phyloP scores from a whole-genome alignment of 2,329 filamentous ascomycete species.

The Xylaria sp. region DNA sequence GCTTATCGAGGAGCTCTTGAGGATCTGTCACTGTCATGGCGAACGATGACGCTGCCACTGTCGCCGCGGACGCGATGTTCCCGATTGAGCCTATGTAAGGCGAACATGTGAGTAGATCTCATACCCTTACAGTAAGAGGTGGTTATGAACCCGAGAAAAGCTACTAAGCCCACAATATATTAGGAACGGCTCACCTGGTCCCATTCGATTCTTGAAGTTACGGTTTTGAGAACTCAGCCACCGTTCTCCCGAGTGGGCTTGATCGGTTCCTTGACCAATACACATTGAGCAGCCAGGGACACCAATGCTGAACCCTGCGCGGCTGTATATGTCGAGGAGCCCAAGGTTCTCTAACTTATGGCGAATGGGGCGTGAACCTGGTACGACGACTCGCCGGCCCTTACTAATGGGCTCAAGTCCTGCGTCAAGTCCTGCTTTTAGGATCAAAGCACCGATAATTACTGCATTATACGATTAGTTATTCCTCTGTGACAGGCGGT shows the following conservation, averaged over 20 bases:
- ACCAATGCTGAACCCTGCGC: conserved; percentile 49
- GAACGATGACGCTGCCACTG: conserved; percentile 54
- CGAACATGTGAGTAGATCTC: background rate
- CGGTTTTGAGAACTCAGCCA: conserved; percentile 54
- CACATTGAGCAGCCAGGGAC: conserved; percentile 52
- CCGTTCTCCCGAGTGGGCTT: conserved; percentile 47
- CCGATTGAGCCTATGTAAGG: conserved; percentile 48
- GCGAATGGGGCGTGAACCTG: conserved; percentile 48
- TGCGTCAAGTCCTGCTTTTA: conserved; percentile 45
- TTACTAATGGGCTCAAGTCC: conserved; percentile 39
- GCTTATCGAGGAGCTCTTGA: conserved; percentile 33
- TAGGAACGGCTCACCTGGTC: conserved; percentile 40
- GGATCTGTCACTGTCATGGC: conserved; percentile 47
- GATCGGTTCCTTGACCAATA: conserved; percentile 50
- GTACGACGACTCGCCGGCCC: conserved; percentile 49
- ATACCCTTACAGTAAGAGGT: background rate
- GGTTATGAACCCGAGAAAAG: background rate
- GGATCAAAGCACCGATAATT: conserved; percentile 48
- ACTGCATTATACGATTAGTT: conserved; percentile 29
- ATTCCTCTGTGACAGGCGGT: too few species aligned
- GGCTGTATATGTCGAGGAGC: conserved; percentile 46
- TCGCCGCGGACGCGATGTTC: conserved; percentile 51
- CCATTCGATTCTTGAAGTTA: conserved; percentile 54
- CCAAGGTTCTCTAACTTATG: conserved; percentile 44
- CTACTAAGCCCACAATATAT: background rate